A percentile compares a stretch with the other conserved stretches of the same genome.
phyloP scores from a whole-genome alignment of 1,284 basidiomycete genomes.

The Ceratobasidium sp. region DNA sequence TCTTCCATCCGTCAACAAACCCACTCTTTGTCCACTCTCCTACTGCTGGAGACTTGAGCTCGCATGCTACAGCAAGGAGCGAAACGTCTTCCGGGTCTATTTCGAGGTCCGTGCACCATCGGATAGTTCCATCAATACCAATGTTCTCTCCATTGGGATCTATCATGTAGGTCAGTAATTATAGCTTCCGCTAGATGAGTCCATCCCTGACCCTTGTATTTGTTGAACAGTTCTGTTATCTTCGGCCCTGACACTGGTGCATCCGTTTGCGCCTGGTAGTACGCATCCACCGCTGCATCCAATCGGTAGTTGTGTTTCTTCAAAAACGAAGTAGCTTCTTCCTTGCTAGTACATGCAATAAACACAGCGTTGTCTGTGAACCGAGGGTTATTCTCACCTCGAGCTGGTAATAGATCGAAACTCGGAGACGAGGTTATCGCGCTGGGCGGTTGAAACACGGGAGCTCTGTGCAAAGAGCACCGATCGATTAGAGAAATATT shows the following conservation, averaged over 20 bases:
- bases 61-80: conserved; percentile 77
- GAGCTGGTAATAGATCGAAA: conserved; percentile 74
- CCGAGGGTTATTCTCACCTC: conserved; percentile 63
- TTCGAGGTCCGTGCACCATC: conserved; percentile 71
- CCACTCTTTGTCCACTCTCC: conserved; percentile 80
- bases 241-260: conserved; percentile 60
- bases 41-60: conserved; percentile 76
- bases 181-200: neutral
- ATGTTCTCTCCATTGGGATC: conserved; percentile 70
- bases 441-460: conserved; percentile 3
- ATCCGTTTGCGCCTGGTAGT: conserved; percentile 60
- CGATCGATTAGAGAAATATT: neutral
- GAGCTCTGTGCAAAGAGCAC: neutral
- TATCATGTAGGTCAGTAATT: conserved; percentile 47
- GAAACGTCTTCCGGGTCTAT: conserved; percentile 81
- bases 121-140: conserved; percentile 77
- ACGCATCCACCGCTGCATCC: conserved; percentile 81
- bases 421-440: conserved; percentile 50
- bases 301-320: conserved; percentile 73
- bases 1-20: conserved; percentile 86
- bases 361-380: neutral
- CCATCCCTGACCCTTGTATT: conserved; percentile 73
- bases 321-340: conserved; percentile 77
- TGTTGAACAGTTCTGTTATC: conserved; percentile 74
- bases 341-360: conserved; percentile 35